phyloP scores from a whole-genome alignment of 345 rosid genomes.

The Boechera divaricarpa region DNA sequence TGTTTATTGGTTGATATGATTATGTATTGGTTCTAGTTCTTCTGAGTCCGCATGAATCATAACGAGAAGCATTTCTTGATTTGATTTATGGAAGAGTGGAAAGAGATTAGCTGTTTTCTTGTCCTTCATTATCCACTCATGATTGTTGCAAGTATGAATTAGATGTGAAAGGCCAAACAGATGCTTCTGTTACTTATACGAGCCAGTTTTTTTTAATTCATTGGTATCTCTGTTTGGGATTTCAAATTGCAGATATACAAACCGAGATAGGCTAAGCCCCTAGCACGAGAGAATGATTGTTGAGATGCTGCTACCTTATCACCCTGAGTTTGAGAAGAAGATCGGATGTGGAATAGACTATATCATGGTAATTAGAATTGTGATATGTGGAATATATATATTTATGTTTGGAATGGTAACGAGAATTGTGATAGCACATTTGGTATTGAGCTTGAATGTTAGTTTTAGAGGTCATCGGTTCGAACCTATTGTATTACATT shows the following conservation, averaged over 20 bases:
- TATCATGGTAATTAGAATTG: conserved; percentile 57
- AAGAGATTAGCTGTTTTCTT: too few species aligned
- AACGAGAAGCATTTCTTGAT: too few species aligned
- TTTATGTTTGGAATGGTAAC: too few species aligned
- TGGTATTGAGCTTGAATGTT: too few species aligned
- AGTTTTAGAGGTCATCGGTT: too few species aligned
- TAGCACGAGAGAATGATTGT: conserved; percentile 77
- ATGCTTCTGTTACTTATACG: neutral
- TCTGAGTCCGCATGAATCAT: neutral
- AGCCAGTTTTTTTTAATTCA: neutral
- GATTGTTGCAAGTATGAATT: neutral
- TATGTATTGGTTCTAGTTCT: neutral
- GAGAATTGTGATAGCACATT: too few species aligned
- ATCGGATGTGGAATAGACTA: conserved; percentile 85
- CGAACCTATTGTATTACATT: too few species aligned
- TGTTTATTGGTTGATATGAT: neutral
- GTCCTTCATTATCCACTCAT: too few species aligned
- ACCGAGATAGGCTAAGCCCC: conserved; percentile 68
- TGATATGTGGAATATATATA: too few species aligned
- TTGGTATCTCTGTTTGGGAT: conserved; percentile 17
- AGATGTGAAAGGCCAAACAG: neutral
- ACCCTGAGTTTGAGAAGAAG: conserved; percentile 79
- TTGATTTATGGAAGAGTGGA: neutral
- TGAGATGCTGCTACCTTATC: conserved; percentile 86
- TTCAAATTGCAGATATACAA: conserved; percentile 62